These are phyloP conservation scores for Scopulariopsis brevicaulis DNA, from an alignment of 2,329 filamentous ascomycete species.

Conservation along the genomic window DNA sequence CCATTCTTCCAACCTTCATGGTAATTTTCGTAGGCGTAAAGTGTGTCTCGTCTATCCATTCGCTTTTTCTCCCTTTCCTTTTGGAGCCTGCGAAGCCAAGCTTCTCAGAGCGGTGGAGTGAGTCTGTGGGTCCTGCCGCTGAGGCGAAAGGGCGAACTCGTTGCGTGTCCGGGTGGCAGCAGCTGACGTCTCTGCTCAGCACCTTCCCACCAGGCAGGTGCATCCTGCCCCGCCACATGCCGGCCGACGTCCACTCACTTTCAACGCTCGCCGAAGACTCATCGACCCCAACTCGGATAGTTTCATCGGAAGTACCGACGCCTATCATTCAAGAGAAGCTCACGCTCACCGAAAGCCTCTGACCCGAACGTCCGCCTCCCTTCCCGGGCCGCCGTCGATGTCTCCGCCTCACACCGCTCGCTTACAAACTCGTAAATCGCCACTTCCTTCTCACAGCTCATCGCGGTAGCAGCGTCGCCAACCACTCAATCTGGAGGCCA, in stretches of 20 bases:
- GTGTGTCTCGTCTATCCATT: too few relatives aligned
- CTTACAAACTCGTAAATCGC: neutral
- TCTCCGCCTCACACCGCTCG: neutral
- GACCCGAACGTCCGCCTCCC: neutral
- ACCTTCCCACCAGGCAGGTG: too few relatives aligned
- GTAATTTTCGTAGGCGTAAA: too few relatives aligned
- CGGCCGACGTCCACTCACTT: neutral
- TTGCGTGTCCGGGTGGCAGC: too few relatives aligned
- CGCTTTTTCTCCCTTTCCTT: too few relatives aligned
- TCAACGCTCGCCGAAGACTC: neutral
- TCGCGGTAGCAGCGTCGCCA: neutral
- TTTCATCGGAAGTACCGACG: neutral
- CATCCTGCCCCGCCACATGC: neutral
- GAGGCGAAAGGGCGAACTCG: too few relatives aligned
- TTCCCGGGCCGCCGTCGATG: neutral
- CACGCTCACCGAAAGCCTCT: neutral
- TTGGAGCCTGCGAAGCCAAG: too few relatives aligned
- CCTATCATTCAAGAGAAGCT: neutral
- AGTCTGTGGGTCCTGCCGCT: too few relatives aligned
- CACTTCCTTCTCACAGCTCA: neutral
- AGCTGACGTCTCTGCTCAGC: too few relatives aligned
- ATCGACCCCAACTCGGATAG: neutral
- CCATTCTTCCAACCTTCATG: too few relatives aligned
- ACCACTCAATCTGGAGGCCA: neutral
- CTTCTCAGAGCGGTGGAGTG: too few relatives aligned